These are phyloP conservation scores for Cytospora paraplurivora DNA, from an alignment of 2,329 filamentous ascomycete genomes.

Conservation along the genomic window DNA sequence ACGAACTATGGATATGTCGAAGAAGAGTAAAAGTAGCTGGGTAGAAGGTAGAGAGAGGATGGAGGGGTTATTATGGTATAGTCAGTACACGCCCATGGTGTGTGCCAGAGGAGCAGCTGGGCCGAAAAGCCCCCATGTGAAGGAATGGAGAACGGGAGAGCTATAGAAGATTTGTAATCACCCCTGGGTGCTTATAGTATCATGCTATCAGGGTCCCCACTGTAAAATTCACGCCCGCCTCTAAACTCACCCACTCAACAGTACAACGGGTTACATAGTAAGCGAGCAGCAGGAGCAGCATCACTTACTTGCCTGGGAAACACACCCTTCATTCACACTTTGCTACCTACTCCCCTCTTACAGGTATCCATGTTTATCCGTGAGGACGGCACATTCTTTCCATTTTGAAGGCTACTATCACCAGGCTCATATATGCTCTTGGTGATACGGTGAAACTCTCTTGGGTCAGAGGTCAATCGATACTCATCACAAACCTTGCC, in stretches of 20 bases:
- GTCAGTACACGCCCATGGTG: too few species aligned
- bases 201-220: constrained; percentile 9
- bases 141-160: too few species aligned
- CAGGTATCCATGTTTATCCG: neutral
- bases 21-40: neutral
- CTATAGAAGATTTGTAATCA: neutral
- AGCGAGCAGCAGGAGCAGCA: constrained; percentile 5
- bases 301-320: neutral
- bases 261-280: neutral
- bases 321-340: too few species aligned
- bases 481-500: too few species aligned
- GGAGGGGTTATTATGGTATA: too few species aligned
- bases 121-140: too few species aligned
- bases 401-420: neutral
- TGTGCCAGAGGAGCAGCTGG: too few species aligned
- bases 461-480: too few species aligned
- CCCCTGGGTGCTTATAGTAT: neutral
- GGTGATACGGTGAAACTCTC: neutral
- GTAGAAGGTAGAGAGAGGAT: too few species aligned
- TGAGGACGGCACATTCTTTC: neutral
- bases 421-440: neutral
- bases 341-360: neutral
- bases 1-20: neutral
- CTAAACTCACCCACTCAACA: neutral
- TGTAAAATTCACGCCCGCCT: constrained; percentile 28